Evolutionary conservation across 2,329 filamentous ascomycete species (phyloP).

Genomic region (Alternaria panax): DNA sequence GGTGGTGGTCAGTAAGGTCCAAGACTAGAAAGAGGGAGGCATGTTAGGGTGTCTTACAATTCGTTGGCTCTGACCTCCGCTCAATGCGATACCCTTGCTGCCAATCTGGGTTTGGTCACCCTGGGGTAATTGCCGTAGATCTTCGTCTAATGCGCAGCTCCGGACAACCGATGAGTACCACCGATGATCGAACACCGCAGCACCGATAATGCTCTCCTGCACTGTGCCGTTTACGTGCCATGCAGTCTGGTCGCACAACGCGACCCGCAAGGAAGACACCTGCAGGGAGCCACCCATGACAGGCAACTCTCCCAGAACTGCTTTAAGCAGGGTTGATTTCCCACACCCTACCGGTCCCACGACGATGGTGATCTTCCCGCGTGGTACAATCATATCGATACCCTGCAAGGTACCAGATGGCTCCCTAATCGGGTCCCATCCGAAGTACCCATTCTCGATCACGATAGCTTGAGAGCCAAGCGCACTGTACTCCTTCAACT

Average conservation of each 20-base stretch:
- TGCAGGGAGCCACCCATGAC: constrained; percentile 42
- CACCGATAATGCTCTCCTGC: constrained; percentile 48
- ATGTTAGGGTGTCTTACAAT: constrained; percentile 47
- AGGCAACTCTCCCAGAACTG: constrained; percentile 44
- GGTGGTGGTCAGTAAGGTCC: constrained; percentile 16
- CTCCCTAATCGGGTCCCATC: constrained; percentile 55
- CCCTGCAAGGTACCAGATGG: constrained; percentile 49
- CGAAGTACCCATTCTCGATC: constrained; percentile 57
- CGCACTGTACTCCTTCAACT: constrained; percentile 29
- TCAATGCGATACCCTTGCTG: constrained; percentile 60
- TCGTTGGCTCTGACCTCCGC: constrained; percentile 62
- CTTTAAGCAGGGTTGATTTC: constrained; percentile 58
- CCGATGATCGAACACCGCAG: constrained; percentile 45
- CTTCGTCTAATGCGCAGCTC: constrained; percentile 46
- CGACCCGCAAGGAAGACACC: constrained; percentile 42
- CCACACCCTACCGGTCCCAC: constrained; percentile 62
- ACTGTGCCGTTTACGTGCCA: constrained; percentile 51
- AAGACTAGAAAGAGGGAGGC: constrained; percentile 20
- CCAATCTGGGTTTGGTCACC: constrained; percentile 57
- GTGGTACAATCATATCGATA: constrained; percentile 52
- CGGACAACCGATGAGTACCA: constrained; percentile 49
- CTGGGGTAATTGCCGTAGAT: constrained; percentile 42
- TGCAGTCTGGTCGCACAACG: constrained; percentile 49
- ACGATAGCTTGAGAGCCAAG: constrained; percentile 42
- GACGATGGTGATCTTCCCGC: constrained; percentile 57